These are phyloP conservation scores for Pseudofabraea citricarpa DNA, from an alignment of 2,329 filamentous ascomycete genomes.

Conservation along the genomic window DNA sequence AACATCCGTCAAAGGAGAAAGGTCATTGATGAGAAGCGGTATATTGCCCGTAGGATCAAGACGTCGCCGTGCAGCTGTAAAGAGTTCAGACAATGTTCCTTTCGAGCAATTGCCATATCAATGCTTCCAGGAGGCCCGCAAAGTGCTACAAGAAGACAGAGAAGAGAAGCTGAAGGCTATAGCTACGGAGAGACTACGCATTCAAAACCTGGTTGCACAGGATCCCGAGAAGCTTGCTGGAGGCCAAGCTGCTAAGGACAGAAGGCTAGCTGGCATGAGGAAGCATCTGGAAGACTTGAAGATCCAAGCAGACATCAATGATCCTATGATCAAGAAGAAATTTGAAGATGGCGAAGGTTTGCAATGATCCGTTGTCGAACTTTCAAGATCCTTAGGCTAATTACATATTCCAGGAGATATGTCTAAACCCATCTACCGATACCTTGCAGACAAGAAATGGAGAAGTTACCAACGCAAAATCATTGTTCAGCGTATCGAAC, in stretches of 20 bases:
- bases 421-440: slow-evolving; percentile 92
- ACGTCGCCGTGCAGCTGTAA: slow-evolving; percentile 71
- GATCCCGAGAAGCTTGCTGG: slow-evolving; percentile 53
- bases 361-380: too few species aligned
- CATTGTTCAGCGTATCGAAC: slow-evolving; percentile 77
- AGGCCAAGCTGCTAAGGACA: slow-evolving; percentile 61
- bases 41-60: slow-evolving; percentile 76
- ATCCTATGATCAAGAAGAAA: slow-evolving; percentile 85
- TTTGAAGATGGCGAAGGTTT: slow-evolving; percentile 90
- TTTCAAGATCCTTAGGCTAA: too few species aligned
- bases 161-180: slow-evolving; percentile 76
- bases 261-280: slow-evolving; percentile 64
- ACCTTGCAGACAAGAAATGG: slow-evolving; percentile 86
- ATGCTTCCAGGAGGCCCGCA: slow-evolving; percentile 93
- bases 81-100: slow-evolving; percentile 59
- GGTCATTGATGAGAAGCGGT: slow-evolving; percentile 62
- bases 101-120: slow-evolving; percentile 96
- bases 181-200: slow-evolving; percentile 58
- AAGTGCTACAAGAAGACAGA: slow-evolving; percentile 74
- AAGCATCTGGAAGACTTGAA: slow-evolving; percentile 73
- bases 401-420: slow-evolving; percentile 78
- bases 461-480: slow-evolving; percentile 73
- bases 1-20: slow-evolving; percentile 58
- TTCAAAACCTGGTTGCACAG: slow-evolving; percentile 60
- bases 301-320: slow-evolving; percentile 90